Base-by-base conservation (phyloP, 129 eudicot species). In the Chrysanthemum lavandulifolium region DNA sequence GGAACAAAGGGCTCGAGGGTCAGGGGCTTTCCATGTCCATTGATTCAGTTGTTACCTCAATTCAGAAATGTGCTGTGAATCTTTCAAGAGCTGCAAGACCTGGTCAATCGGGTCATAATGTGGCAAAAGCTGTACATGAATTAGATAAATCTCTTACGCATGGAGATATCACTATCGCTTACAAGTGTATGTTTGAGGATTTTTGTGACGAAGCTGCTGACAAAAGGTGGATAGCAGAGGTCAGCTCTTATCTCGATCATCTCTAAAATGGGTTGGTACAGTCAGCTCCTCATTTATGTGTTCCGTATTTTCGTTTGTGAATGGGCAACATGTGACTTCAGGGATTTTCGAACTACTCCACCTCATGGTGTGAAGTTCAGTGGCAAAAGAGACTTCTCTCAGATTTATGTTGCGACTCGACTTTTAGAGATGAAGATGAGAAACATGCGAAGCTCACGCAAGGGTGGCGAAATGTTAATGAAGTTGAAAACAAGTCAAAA, bases 281-380 rank as follows among this genome's bases (percentile, higher is more conserved):
- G 71, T 83, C 40, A 77, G 82, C 21, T 68, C 78, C 15, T 80
- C 99, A 8, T 78, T 88, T 16, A 55, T 90, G 67, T 86, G 84
- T 76, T 90, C 99, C 8, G 81, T 88, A 1, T 90, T 95, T 80
- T 95, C 33, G 69, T 90, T 65, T 95, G 91, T 45, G 99, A 95
- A 85, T 95, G 99, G 99, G 96, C 97, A 25, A 84, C 99, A 19
- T 95, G 99, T 65, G 94, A 88, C 65, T 95, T 86, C n/a, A 78
- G 97, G 66, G 96, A 90, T 82, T 86, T 86, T 51, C 85, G 97
- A 13, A 66, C 81, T 33, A 68, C 65, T 31, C 89, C 89, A 13
- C 83, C 80, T 61, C 80, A 65, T 60, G 87, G 88, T 45, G 40
- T 88, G 45, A 90, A 88, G 76, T 95, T 95, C 68, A 84, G 89